Evolutionary conservation across 306 rosid genomes (phyloP).

Genomic region (Corylus avellana): DNA sequence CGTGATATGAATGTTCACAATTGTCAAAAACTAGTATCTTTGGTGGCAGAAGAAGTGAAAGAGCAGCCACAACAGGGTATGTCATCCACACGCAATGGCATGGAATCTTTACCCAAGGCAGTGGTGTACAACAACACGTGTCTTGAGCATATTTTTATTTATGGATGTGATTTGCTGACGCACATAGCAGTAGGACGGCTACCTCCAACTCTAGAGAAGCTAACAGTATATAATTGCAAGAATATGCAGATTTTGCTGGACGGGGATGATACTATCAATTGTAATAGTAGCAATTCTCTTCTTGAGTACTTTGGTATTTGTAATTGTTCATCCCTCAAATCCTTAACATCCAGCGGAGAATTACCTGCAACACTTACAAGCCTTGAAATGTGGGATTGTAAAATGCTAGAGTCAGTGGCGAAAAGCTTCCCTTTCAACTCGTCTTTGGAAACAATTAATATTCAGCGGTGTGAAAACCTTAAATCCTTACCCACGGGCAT

Average conservation of each 20-base stretch:
- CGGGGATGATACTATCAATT: not conserved
- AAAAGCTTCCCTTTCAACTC: not conserved
- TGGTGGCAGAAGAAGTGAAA: not conserved
- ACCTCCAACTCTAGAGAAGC: conserved; percentile 10
- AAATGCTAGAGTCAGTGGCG: conserved; percentile 5
- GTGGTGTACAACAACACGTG: conserved; percentile 1
- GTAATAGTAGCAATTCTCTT: too few relatives aligned
- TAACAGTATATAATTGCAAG: not conserved
- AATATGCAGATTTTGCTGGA: not conserved
- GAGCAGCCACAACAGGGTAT: not conserved
- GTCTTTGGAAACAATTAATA: conserved; percentile 10
- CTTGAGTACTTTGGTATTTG: not conserved
- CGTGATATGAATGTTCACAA: not conserved
- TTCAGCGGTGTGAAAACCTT: conserved; percentile 27
- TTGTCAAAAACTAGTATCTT: not conserved
- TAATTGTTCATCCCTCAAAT: not conserved
- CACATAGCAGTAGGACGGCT: not conserved
- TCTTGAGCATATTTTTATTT: conserved; percentile 3
- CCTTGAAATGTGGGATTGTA: conserved; percentile 1
- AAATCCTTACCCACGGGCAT: conserved; percentile 17
- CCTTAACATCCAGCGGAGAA: conserved; percentile 6
- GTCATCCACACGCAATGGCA: not conserved
- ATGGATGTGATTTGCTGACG: conserved; percentile 14
- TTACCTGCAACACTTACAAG: conserved; percentile 18
- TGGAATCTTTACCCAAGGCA: conserved; percentile 15